Evolutionary conservation across 2,329 filamentous ascomycete genomes (phyloP).

Genomic region (Pestalotiopsis sp.): DNA sequence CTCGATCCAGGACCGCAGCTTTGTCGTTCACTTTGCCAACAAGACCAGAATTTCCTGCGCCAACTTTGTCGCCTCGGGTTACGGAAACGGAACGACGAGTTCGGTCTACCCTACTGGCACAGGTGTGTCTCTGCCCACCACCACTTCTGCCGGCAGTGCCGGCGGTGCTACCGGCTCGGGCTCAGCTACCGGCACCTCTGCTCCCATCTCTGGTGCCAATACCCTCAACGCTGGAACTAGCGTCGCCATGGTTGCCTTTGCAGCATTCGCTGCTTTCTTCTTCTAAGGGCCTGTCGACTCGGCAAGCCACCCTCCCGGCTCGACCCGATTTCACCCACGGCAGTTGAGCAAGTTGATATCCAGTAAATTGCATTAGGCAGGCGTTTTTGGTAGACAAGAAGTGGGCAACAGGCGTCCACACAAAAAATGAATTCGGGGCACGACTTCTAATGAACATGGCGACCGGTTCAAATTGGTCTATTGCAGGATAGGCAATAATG

Average conservation of each 20-base stretch:
- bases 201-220: constrained; percentile 12
- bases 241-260: neutral
- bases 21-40: constrained; percentile 67
- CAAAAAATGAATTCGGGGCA: neutral
- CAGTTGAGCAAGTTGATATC: neutral
- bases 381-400: constrained; percentile 3
- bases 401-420: neutral
- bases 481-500: constrained; percentile 4
- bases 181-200: constrained; percentile 9
- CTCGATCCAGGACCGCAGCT: constrained; percentile 67
- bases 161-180: neutral
- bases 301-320: neutral
- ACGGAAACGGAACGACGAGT: constrained; percentile 18
- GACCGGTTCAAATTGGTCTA: neutral
- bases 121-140: neutral
- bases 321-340: neutral
- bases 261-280: neutral
- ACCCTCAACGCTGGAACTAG: neutral
- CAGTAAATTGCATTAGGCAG: neutral
- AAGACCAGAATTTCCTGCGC: constrained; percentile 67
- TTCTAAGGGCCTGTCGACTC: neutral
- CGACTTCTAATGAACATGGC: neutral
- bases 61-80: constrained; percentile 51
- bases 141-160: constrained; percentile 3
- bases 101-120: constrained; percentile 13